Percentiles rank a stretch among this genome's conserved stretches.
Conservation (phyloP, 1,139 yeast genomes). For the Pichia sp. region DNA sequence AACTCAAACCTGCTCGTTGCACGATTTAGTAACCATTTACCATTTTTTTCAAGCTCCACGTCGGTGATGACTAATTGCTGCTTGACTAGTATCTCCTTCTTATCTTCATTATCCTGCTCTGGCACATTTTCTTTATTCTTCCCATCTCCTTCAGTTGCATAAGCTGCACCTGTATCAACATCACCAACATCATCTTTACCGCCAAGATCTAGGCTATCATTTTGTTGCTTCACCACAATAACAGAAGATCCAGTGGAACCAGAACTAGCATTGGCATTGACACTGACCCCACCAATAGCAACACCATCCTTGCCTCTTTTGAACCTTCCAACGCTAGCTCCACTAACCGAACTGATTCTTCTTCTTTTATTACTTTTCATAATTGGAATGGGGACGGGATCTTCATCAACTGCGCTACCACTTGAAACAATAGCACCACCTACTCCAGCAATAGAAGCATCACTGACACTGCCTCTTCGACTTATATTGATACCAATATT, state of each 20-base stretch:
- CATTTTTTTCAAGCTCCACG: conserved; percentile 2
- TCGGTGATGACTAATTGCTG: conserved; percentile 4
- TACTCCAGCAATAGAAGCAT: not conserved
- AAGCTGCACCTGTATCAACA: not conserved
- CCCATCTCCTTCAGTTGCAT: not conserved
- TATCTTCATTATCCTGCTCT: conserved; percentile 2
- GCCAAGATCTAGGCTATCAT: not conserved
- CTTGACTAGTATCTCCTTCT: not conserved
- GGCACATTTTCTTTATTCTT: not conserved
- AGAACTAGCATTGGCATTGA: conserved; percentile 3
- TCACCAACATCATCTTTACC: not conserved
- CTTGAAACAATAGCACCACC: not conserved
- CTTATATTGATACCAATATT: conserved; percentile 1
- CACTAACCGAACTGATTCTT: conserved; percentile 3
- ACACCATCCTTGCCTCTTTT: conserved; percentile 10
- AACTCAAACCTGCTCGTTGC: not conserved
- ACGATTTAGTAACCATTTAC: conserved; percentile 7
- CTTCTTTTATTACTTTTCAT: conserved; percentile 7
- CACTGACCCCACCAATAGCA: conserved; percentile 6
- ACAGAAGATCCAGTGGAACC: too few species aligned
- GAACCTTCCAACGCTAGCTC: not conserved
- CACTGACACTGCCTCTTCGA: conserved; percentile 6
- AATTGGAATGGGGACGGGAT: conserved; percentile 5
- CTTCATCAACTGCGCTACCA: conserved; percentile 3
- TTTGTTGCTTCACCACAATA: conserved; percentile 1